Base-by-base conservation (phyloP, 768 basidiomycete species). In the Mycena latifolia region DNA sequence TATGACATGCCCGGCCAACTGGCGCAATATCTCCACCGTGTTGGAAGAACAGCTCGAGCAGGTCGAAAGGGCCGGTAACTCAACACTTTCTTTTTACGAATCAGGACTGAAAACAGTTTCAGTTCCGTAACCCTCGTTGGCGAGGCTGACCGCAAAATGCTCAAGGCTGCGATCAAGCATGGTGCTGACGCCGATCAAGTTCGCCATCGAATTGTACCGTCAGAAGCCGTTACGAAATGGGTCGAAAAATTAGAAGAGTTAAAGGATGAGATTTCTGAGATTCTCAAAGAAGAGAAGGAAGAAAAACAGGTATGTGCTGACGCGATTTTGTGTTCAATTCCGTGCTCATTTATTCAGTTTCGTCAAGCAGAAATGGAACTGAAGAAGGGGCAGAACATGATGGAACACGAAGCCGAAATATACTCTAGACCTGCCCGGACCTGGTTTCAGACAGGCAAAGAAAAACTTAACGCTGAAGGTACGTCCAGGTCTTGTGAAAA, bases 1-100 rank as follows among this genome's bases (percentile, higher is more conserved):
- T 99, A 96, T 75, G 98, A 99, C 76, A 98, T 99, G 97, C 98
- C 98, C 12, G 86, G 88, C 22, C 93, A 96, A 73, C 81, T 98
- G 35, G 89, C 93, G 10, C 95, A 96, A 72, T 99, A 99, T 79
- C 86, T 98, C 33, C 98, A 99, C 77, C 92, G 98, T 64, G 97
- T 99, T 25, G 98, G 98, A 71, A 88, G 98, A 75, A 99, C 98
- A 53, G 98, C 98, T 29, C 91, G 98, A 75, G 97, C 98, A 5
- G 98, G 98, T 7, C 88, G 86, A 71, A 92, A 91, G 74, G 98
- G 98, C 78, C 88, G 96, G 94, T 95, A 69, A 70, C 91, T 81
- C 37, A 14, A 51, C 56, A 7, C 8, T 35, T 31, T 25, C 65
- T n/a, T n/a, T 59, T 31, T 63, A 25, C 20, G 11, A 41, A 25